A percentile compares a stretch with the other conserved stretches of the same genome.
phyloP scores from a whole-genome alignment of 345 rosid species.

The Ceriops zippeliana region DNA sequence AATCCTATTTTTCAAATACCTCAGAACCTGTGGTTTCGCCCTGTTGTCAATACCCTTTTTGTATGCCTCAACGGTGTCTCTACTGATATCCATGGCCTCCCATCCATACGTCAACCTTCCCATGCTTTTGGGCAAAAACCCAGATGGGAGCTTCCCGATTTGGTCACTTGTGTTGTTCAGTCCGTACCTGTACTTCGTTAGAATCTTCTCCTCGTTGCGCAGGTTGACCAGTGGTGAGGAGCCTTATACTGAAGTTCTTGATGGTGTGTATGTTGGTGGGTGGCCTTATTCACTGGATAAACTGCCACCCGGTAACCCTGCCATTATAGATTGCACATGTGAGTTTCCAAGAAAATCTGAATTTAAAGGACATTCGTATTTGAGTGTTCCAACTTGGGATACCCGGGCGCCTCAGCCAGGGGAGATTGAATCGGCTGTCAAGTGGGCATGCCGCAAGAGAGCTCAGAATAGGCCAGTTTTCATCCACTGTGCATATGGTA shows the following conservation, averaged over 20 bases:
- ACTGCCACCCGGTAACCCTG: constrained; percentile 67
- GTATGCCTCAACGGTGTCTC: constrained; percentile 44
- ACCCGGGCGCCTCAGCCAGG: constrained; percentile 63
- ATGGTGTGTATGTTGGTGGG: constrained; percentile 66
- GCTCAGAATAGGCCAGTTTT: constrained; percentile 54
- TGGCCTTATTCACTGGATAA: constrained; percentile 49
- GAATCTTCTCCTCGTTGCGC: constrained; percentile 42
- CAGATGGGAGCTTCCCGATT: constrained; percentile 59
- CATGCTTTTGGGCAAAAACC: constrained; percentile 50
- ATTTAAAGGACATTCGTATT: constrained; percentile 42
- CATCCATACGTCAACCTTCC: constrained; percentile 26
- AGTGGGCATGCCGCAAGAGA: constrained; percentile 67
- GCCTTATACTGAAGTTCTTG: constrained; percentile 46
- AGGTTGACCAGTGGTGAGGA: constrained; percentile 49
- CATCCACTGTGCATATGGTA: constrained; percentile 75
- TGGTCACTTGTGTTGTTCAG: constrained; percentile 54
- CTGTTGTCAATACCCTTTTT: constrained; percentile 43
- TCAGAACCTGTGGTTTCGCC: constrained; percentile 31
- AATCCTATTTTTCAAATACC: constrained; percentile 30
- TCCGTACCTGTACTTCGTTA: constrained; percentile 50
- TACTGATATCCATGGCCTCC: constrained; percentile 30
- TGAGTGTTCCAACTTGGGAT: constrained; percentile 77
- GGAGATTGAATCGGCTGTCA: constrained; percentile 66
- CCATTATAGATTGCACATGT: constrained; percentile 68
- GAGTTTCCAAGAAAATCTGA: constrained; percentile 52